Evolutionary conservation across 768 basidiomycete species (phyloP).

Genomic region (Psilocybe sp.): DNA sequence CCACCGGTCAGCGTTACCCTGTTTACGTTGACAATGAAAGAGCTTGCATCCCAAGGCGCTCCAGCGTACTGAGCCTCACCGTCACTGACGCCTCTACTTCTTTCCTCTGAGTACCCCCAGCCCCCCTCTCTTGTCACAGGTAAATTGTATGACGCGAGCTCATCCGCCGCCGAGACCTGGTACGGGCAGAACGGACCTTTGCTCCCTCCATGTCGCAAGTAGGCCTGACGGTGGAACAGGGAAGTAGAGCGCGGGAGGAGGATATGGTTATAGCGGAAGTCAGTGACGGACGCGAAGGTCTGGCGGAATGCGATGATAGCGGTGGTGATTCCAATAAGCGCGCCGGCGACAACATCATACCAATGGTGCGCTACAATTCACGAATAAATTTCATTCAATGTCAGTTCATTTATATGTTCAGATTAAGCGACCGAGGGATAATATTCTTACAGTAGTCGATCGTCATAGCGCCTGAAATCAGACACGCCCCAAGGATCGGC

Average conservation of each 20-base stretch:
- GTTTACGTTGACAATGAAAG: slow-evolving; percentile 13
- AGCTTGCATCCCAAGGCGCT: slow-evolving; percentile 44
- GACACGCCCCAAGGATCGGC: slow-evolving; percentile 50
- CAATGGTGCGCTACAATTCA: slow-evolving; percentile 42
- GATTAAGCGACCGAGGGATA: background rate
- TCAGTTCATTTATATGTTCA: background rate
- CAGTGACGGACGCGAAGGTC: slow-evolving; percentile 53
- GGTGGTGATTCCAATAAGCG: slow-evolving; percentile 42
- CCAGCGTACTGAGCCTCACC: slow-evolving; percentile 32
- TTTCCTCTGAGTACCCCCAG: slow-evolving; percentile 27
- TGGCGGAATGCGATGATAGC: slow-evolving; percentile 53
- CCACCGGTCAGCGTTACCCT: no score
- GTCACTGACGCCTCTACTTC: slow-evolving; percentile 4
- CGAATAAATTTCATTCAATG: no score
- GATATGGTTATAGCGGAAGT: slow-evolving; percentile 59
- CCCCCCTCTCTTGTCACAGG: slow-evolving; percentile 46
- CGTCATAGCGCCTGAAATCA: slow-evolving; percentile 55
- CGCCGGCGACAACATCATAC: slow-evolving; percentile 57
- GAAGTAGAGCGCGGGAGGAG: slow-evolving; percentile 50
- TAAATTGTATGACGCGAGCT: slow-evolving; percentile 26
- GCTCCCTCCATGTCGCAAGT: slow-evolving; percentile 20
- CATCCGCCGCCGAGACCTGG: slow-evolving; percentile 15
- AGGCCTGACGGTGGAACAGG: slow-evolving; percentile 32
- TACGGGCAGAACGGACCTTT: slow-evolving; percentile 33
- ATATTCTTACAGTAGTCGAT: slow-evolving; percentile 48